These are phyloP conservation scores for Scutellaria baicalensis DNA, from an alignment of 257 asterid species.

Conservation along the genomic window DNA sequence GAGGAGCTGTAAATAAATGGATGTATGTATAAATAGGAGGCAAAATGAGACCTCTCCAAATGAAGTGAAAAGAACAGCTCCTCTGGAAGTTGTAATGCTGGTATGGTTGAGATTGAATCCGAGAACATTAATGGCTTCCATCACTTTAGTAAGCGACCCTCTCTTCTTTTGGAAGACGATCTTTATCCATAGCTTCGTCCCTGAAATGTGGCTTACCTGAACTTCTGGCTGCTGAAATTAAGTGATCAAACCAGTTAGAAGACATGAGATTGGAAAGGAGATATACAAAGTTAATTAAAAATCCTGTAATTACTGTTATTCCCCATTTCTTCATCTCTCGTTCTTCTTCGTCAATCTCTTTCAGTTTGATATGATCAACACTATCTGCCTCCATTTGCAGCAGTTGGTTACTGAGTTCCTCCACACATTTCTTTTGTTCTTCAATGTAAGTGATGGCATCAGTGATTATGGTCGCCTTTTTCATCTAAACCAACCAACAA, in stretches of 20 bases:
- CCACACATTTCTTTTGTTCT: conserved; percentile 41
- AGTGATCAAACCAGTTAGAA: not conserved
- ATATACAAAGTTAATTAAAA: too few relatives aligned
- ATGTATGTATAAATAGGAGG: too few relatives aligned
- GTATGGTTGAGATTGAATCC: conserved; percentile 54
- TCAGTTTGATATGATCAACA: conserved; percentile 9
- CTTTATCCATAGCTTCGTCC: conserved; percentile 66
- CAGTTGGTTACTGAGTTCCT: conserved; percentile 50
- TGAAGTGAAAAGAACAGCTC: conserved; percentile 59
- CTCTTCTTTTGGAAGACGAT: conserved; percentile 46
- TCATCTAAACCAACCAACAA: conserved; percentile 40
- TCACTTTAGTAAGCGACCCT: conserved; percentile 46
- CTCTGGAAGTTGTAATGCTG: conserved; percentile 49
- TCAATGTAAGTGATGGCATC: conserved; percentile 73
- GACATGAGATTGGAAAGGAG: not conserved
- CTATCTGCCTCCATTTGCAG: conserved; percentile 35
- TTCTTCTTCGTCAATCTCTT: conserved; percentile 22
- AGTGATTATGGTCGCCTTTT: conserved; percentile 57
- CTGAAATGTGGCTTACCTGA: conserved; percentile 38
- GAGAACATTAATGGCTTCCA: conserved; percentile 58
- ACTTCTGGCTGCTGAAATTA: conserved; percentile 50
- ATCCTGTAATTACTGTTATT: conserved; percentile 32
- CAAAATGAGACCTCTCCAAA: conserved; percentile 41
- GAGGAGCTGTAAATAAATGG: too few relatives aligned
- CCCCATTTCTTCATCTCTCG: conserved; percentile 42